Base-by-base conservation (phyloP, 2,329 filamentous ascomycete genomes). In the Orbilia brochopaga region DNA sequence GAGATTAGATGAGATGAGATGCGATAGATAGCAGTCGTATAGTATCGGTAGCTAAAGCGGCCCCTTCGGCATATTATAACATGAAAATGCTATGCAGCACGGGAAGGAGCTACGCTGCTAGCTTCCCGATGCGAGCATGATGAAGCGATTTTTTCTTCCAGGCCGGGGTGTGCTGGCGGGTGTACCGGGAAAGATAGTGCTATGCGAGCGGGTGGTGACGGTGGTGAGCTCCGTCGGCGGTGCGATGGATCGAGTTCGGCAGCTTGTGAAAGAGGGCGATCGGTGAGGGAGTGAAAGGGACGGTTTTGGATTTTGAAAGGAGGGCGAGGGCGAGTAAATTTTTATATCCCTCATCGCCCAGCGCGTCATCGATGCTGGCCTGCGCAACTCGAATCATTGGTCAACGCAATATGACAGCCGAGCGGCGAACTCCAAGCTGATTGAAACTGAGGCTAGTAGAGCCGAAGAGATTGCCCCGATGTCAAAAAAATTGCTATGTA, bases 51-150 rank as follows among this genome's bases (percentile, higher is more conserved):
- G 44, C 19, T 48, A 48, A 48, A 48, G n/a, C 44, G 44, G 17
- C 44, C n/a, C 27, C 27, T 32, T 32, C 27, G 27, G 27, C 27
- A 32, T 32, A 32, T 32, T 32, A 48, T 48, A 42, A 15, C n/a
- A 17, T 42, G 11, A 17, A 17, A 42, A 42, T 17, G 37, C 15
- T 42, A 42, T 4, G 13, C 37, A 19, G 44, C 44, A 21, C 15
- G 8, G 44, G 44, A 48, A 23, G 44, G 15, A 19, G 44, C 44
- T 48, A 4, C 40, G 15, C 44, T 48, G 15, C 44, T 48, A 48
- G 44, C 44, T 48, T 48, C 44, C 44, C n/a, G 17, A 48, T 48
- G 44, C 44, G 44, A 19, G 8, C 44, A 48, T 48, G 44, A 23
- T 23, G 44, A 15, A 19, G 19, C 6, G 4, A 21, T 3, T 48